Evolutionary conservation across 2,329 filamentous ascomycete species (phyloP).

Genomic region (Cercospora brassicicola): DNA sequence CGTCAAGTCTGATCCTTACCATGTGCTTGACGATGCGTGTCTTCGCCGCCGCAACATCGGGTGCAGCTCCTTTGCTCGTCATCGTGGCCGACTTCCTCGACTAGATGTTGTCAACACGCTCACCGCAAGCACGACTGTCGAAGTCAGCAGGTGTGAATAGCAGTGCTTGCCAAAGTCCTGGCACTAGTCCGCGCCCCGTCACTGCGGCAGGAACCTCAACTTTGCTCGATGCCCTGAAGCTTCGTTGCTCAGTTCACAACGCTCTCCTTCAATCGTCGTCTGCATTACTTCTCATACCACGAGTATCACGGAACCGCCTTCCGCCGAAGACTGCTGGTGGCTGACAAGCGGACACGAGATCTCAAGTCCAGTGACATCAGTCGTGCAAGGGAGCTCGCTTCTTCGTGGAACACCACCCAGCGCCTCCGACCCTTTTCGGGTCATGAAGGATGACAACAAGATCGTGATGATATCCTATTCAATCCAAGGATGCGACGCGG

Average conservation of each 20-base stretch:
- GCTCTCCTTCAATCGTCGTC: background rate
- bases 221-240: background rate
- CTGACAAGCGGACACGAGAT: background rate
- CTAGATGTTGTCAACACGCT: background rate
- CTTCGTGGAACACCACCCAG: background rate
- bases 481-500: background rate
- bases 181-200: background rate
- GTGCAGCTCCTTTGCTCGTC: background rate
- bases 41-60: background rate
- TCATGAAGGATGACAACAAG: background rate
- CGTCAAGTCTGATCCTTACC: background rate
- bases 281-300: background rate
- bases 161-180: background rate
- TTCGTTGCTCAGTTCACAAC: background rate
- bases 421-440: background rate
- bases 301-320: background rate
- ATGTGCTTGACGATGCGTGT: background rate
- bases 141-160: background rate
- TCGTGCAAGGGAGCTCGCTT: background rate
- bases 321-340: background rate
- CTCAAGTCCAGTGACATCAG: conserved; percentile 1
- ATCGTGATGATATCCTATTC: background rate
- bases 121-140: background rate
- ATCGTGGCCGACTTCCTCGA: background rate
- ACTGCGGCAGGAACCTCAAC: background rate